Conservation (phyloP, 1,139 yeast species). For the Kazachstania sp. region DNA sequence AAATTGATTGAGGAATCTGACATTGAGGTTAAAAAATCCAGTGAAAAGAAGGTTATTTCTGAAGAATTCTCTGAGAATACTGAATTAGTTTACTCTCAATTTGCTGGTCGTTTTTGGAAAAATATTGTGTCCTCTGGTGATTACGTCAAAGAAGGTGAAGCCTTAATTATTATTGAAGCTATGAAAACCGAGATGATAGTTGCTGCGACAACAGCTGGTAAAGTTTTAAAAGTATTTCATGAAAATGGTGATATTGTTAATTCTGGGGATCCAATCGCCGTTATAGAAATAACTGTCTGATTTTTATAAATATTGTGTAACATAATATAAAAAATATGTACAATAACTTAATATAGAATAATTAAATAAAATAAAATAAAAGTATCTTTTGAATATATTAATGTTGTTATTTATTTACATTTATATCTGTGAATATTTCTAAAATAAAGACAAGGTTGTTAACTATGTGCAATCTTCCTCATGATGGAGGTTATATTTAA, state of each 20-base stretch:
- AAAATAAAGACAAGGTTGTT: neutral
- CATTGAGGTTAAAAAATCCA: conserved; percentile 53
- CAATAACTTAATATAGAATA: neutral
- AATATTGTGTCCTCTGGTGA: conserved; percentile 79
- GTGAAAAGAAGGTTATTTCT: conserved; percentile 36
- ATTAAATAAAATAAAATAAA: neutral
- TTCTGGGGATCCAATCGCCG: conserved; percentile 89
- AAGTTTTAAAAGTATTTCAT: conserved; percentile 67
- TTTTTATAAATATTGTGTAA: neutral
- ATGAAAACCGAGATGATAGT: conserved; percentile 98
- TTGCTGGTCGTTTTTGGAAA: conserved; percentile 96
- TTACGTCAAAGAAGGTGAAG: conserved; percentile 62
- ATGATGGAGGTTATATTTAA: too few relatives aligned
- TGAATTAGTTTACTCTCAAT: conserved; percentile 81
- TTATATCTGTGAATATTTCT: neutral
- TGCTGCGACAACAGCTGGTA: conserved; percentile 62
- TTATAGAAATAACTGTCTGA: conserved; percentile 31
- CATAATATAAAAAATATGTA: neutral
- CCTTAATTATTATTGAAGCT: conserved; percentile 84
- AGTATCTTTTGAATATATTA: neutral
- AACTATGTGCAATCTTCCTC: neutral
- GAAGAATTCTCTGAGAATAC: conserved; percentile 66
- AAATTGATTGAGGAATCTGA: conserved; percentile 75
- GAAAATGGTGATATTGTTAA: conserved; percentile 92
- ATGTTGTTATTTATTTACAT: neutral